phyloP scores from a whole-genome alignment of 805 yeast species.

The Saccharomycopsis selenospora region DNA sequence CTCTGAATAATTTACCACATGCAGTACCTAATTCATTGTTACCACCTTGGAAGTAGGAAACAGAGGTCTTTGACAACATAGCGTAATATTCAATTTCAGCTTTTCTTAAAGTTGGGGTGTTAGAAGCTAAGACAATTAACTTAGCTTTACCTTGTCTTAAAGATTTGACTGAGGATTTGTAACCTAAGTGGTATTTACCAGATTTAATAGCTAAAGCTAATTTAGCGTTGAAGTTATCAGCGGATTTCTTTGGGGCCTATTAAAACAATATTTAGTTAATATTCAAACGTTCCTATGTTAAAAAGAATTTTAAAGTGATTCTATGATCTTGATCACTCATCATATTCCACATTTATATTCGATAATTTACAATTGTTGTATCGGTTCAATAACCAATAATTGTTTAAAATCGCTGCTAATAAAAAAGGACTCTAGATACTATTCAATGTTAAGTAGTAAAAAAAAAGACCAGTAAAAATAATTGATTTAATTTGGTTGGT shows the following conservation, averaged over 20 bases:
- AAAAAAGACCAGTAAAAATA: no score
- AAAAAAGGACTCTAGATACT: no score
- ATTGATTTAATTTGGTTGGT: no score
- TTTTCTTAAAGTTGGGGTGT: constrained; percentile 99
- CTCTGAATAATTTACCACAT: constrained; percentile 99
- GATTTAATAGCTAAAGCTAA: constrained; percentile 97
- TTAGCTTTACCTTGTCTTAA: constrained; percentile 98
- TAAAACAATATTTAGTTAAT: background rate
- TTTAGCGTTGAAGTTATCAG: constrained; percentile 96
- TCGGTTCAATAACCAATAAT: no score
- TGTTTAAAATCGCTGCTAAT: no score
- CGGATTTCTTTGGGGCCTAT: constrained; percentile 94
- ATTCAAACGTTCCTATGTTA: background rate
- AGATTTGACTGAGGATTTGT: constrained; percentile 97
- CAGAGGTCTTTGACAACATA: constrained; percentile 95
- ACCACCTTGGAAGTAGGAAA: constrained; percentile 99
- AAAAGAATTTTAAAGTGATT: no score
- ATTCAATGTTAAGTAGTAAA: no score
- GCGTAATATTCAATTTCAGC: constrained; percentile 99
- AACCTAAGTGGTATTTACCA: constrained; percentile 99
- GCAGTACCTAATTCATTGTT: constrained; percentile 99
- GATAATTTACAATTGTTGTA: no score
- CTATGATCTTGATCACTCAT: no score
- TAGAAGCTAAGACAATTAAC: constrained; percentile 95
- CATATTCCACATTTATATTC: no score